phyloP scores from a whole-genome alignment of 495 filamentous ascomycete genomes.

The Neurospora cerealis region DNA sequence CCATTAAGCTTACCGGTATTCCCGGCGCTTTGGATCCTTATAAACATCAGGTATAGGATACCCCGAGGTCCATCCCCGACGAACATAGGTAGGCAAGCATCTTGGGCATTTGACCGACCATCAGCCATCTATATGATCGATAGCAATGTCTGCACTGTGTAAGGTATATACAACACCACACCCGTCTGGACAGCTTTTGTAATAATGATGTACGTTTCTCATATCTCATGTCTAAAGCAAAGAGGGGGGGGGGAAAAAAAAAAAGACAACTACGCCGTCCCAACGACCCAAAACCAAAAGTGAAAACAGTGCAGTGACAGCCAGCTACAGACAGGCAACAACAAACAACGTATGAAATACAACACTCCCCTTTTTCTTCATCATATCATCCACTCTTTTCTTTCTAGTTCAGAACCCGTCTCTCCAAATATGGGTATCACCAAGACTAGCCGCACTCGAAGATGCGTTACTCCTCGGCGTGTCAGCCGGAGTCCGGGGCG shows the following conservation, averaged over 20 bases:
- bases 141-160: not conserved
- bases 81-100: not conserved
- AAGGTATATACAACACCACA: not conserved
- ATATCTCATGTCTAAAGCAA: not conserved
- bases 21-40: constrained; percentile 92
- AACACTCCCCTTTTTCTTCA: not conserved
- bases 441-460: constrained; percentile 40
- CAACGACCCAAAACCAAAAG: not conserved
- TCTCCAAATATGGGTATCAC: constrained; percentile 47
- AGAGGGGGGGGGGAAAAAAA: no score
- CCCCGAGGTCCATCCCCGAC: not conserved
- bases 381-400: not conserved
- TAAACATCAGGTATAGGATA: constrained; percentile 62
- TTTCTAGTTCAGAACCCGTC: constrained; percentile 8
- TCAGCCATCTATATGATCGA: not conserved
- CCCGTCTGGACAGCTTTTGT: not conserved
- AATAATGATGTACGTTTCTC: not conserved
- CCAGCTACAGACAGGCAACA: not conserved
- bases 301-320: not conserved
- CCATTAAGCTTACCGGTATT: constrained; percentile 90
- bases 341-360: not conserved
- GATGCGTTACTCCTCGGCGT: constrained; percentile 9
- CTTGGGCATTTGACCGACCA: not conserved
- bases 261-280: not conserved
- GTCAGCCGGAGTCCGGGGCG: not conserved